Base-by-base conservation (phyloP, 1,139 yeast species). In the Blastobotrys apis region DNA sequence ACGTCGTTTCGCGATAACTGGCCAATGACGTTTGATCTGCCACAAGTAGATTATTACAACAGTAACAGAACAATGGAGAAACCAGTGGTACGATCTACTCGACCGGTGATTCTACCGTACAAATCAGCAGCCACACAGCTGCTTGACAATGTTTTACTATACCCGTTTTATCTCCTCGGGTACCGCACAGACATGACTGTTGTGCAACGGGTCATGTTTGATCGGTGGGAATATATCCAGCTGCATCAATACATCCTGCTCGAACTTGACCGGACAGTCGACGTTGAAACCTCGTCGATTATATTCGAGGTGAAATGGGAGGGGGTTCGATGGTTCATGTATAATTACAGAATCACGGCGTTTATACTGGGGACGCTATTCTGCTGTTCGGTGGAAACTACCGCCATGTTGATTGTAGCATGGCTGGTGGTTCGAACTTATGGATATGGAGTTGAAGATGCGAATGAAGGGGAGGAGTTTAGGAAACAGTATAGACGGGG, bases 321-420 rank as follows among this genome's bases (percentile, higher is more conserved):
- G 16, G 90, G 90, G 0, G 59, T 82, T 39, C 64, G 85, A 30
- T 79, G 73, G 59, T 74, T 78, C 48, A 58, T 83, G 58, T 74
- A 72, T 44, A 67, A 73, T 40, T 75, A 78, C 57, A 75, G 73
- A 45, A 56, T 66, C 13, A 44, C 68, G 0, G 71, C 77, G 41
- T 71, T 78, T 47, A n/a, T 74, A 1, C 32, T 74, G 8, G 87
- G 86, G 1, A 73, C 75, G 1, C 46, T 60, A 0, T 26, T 69
- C 0, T 73, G 81, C 51, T 81, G 84, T 81, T 44, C 13, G 45
- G 68, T 37, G 63, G 77, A 59, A 37, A 43, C 53, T 13, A 37
- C 49, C 2, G 51, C 52, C 4, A 54, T 58, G 34, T 45, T 48
- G 12, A 40, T 53, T n/a, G 53, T 55, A 26, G 55, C 59, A 9